Base-by-base conservation (phyloP, 495 filamentous ascomycete species). In the Parathielavia appendiculata region DNA sequence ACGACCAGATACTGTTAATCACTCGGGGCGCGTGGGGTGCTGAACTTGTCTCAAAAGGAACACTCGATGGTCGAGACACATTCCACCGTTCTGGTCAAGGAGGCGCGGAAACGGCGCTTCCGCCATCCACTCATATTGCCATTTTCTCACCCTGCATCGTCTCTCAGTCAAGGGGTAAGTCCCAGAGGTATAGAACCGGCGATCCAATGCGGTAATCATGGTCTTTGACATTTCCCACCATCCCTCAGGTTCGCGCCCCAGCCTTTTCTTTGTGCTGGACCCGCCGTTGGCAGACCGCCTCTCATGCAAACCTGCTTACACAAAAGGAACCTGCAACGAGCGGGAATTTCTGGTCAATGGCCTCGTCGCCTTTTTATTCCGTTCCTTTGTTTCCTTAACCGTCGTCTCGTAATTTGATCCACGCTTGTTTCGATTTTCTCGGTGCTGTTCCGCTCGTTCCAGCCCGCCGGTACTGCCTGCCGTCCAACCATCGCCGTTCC, bases 311-410 rank as follows among this genome's bases (percentile, higher is more conserved):
- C 43, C 44, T 39, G 30, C 57, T 32, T 51, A 41, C 50, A 54
- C 26, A 66, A 50, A 61, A 46, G 61, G 54, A 41, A 38, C 52
- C 41, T 44, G 46, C 43, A 46, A 10, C 36, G 17, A 43, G 35
- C 46, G 32, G 46, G 49, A 44, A 46, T 51, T 60, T 58, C 8
- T 58, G 48, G 22, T 63, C 54, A 40, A 62, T 59, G 57, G 61
- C 41, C 34, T 50, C 46, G n/a, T 56, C 40, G 39, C 50, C 17
- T 55, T 40, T 36, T 43, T 44, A 39, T 35, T 58, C 35, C 64
- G 60, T 60, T 71, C 66, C 62, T 71, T 68, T 68, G 58, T 69
- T 65, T 65, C 51, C 55, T 53, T 65, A 41, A 41, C 22, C 36
- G 50, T 60, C 32, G 8, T 58, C n/a, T 59, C 49, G 19, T 51